These are phyloP conservation scores for Rutstroemia sp. DNA, from an alignment of 2,329 filamentous ascomycete species.

Conservation along the genomic window DNA sequence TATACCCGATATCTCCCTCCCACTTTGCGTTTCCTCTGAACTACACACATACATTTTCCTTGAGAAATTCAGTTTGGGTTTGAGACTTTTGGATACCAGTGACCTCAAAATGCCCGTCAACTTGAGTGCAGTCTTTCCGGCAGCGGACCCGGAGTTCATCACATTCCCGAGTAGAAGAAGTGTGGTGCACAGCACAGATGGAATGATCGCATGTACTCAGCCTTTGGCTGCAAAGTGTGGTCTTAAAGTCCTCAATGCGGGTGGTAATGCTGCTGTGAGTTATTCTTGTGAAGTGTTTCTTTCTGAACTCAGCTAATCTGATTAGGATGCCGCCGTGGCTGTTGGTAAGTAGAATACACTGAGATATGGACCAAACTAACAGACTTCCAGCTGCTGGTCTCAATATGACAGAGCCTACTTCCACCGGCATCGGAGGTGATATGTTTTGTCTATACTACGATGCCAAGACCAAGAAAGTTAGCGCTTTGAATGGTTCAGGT, in stretches of 20 bases:
- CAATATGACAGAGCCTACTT: conserved; percentile 88
- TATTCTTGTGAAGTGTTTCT: conserved; percentile 1
- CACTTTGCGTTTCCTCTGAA: too few relatives aligned
- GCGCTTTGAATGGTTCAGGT: conserved; percentile 89
- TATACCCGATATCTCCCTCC: too few relatives aligned
- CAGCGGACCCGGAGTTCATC: conserved; percentile 39
- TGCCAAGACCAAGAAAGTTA: conserved; percentile 63
- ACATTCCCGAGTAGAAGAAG: conserved; percentile 76
- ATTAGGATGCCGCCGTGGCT: conserved; percentile 88
- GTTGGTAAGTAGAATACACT: conserved; percentile 52
- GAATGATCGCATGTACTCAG: conserved; percentile 85
- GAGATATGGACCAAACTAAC: not conserved
- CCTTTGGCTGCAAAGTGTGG: conserved; percentile 85
- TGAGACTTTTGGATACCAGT: not conserved
- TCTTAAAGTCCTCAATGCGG: conserved; percentile 72
- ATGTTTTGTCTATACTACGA: conserved; percentile 41
- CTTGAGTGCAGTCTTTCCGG: conserved; percentile 27
- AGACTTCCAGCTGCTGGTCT: conserved; percentile 66
- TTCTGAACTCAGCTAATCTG: too few relatives aligned
- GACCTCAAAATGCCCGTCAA: conserved; percentile 27
- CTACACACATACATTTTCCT: not conserved
- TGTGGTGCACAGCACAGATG: conserved; percentile 87
- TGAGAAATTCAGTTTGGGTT: not conserved
- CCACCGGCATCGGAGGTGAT: conserved; percentile 92
- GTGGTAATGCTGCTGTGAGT: conserved; percentile 86